Evolutionary conservation across 2,329 filamentous ascomycete genomes (phyloP).

Genomic region (Fusarium piperis): DNA sequence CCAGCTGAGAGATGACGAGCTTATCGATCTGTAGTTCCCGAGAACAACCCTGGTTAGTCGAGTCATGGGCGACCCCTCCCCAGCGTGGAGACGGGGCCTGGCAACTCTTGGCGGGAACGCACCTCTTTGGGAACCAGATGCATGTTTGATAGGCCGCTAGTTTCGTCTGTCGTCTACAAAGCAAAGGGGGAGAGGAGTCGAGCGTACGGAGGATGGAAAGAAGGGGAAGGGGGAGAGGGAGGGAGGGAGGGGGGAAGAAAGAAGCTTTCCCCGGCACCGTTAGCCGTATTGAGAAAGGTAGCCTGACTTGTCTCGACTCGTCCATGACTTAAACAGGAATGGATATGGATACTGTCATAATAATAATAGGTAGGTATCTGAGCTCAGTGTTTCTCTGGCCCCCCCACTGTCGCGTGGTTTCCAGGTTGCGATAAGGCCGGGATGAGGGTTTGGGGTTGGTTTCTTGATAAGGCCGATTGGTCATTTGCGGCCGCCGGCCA

Average conservation of each 20-base stretch:
- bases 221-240: neutral
- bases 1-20: conserved; percentile 90
- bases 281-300: conserved; percentile 30
- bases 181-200: neutral
- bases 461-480: conserved; percentile 6
- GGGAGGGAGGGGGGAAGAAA: neutral
- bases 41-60: conserved; percentile 34
- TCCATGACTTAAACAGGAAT: conserved; percentile 19
- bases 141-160: conserved; percentile 46
- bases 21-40: conserved; percentile 80
- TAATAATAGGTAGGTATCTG: neutral
- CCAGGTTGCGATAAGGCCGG: conserved; percentile 3
- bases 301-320: conserved; percentile 9
- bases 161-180: neutral
- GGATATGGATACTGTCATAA: neutral
- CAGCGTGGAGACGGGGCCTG: conserved; percentile 14
- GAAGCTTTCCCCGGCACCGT: conserved; percentile 15
- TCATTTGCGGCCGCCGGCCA: conserved; percentile 4
- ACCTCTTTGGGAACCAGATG: conserved; percentile 62
- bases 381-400: neutral
- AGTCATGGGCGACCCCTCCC: neutral
- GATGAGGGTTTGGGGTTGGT: neutral
- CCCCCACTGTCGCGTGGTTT: conserved; percentile 9
- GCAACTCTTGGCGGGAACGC: conserved; percentile 36
- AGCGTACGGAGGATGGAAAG: neutral